These are phyloP conservation scores for Trichosporon ovoides DNA, from an alignment of 1,284 basidiomycete genomes.

Conservation along the genomic window DNA sequence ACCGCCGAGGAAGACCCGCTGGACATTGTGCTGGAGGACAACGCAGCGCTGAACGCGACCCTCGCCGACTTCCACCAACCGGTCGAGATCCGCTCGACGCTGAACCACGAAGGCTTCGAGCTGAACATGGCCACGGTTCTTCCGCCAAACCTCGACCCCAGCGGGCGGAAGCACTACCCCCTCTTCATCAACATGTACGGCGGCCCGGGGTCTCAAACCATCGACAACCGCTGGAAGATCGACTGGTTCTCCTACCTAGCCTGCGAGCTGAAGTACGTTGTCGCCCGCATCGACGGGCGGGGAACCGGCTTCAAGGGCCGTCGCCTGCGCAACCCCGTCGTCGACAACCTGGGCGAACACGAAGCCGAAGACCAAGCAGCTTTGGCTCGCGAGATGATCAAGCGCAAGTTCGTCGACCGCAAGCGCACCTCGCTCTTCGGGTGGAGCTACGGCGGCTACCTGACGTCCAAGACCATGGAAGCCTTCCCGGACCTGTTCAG, in stretches of 20 bases:
- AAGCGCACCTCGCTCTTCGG: conserved; percentile 89
- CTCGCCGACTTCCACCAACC: conserved; percentile 67
- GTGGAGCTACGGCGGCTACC: conserved; percentile 92
- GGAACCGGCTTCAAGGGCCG: conserved; percentile 90
- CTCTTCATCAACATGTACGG: conserved; percentile 90
- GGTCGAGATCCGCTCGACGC: conserved; percentile 62
- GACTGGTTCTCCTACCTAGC: conserved; percentile 87
- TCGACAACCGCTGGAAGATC: conserved; percentile 60
- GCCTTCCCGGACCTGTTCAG: conserved; percentile 76
- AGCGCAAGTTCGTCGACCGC: conserved; percentile 51
- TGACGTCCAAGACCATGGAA: conserved; percentile 86
- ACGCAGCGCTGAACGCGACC: conserved; percentile 66
- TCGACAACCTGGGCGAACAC: conserved; percentile 74
- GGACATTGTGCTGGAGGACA: conserved; percentile 59
- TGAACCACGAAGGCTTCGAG: conserved; percentile 73
- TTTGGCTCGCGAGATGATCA: conserved; percentile 57
- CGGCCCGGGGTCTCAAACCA: conserved; percentile 77
- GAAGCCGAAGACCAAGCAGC: conserved; percentile 84
- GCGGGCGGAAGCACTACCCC: conserved; percentile 86
- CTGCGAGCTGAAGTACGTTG: conserved; percentile 73
- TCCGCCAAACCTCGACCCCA: conserved; percentile 84
- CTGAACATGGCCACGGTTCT: conserved; percentile 84
- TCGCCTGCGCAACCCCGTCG: conserved; percentile 71
- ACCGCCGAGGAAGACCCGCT: conserved; percentile 53
- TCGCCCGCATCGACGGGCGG: conserved; percentile 84